Evolutionary conservation across 805 yeast genomes (phyloP).

Genomic region (Blastobotrys peoriensis): DNA sequence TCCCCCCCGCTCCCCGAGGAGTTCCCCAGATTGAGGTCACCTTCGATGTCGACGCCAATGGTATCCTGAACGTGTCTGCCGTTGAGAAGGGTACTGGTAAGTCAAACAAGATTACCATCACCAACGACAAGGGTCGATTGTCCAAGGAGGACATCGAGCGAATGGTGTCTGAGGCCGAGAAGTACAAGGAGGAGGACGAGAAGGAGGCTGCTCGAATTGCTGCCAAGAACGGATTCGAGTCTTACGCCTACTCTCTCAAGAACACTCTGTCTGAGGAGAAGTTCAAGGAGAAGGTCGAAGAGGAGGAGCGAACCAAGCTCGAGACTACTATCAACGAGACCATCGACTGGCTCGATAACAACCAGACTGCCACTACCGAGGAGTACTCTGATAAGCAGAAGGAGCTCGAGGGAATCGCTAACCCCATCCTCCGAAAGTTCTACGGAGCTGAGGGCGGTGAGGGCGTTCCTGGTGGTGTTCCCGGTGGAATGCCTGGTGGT

Average conservation of each 20-base stretch:
- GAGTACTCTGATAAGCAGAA: constrained; percentile 90
- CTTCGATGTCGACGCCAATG: constrained; percentile 94
- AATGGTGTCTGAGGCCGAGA: constrained; percentile 97
- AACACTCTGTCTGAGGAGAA: constrained; percentile 67
- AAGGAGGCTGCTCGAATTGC: constrained; percentile 87
- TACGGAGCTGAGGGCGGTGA: constrained; percentile 81
- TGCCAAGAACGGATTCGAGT: constrained; percentile 93
- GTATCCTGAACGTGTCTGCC: constrained; percentile 94
- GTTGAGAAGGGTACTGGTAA: constrained; percentile 98
- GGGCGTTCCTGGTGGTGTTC: constrained; percentile 69
- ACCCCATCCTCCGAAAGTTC: constrained; percentile 96
- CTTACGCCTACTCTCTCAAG: constrained; percentile 91
- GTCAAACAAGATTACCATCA: constrained; percentile 92
- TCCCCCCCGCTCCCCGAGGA: constrained; percentile 99
- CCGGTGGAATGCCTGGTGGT: constrained; percentile 62
- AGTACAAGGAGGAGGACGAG: constrained; percentile 95
- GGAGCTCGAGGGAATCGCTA: constrained; percentile 91
- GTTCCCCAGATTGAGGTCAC: constrained; percentile 97
- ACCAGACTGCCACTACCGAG: constrained; percentile 88
- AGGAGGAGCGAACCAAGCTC: constrained; percentile 60
- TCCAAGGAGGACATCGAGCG: constrained; percentile 96
- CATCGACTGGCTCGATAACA: constrained; percentile 86
- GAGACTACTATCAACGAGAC: constrained; percentile 79
- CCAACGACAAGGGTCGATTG: constrained; percentile 98
- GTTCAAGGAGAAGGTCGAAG: constrained; percentile 72